Evolutionary conservation across 768 basidiomycete species (phyloP), one percentile per base, ranked within the genome.

Genomic region (Lactifluus rugatus): DNA sequence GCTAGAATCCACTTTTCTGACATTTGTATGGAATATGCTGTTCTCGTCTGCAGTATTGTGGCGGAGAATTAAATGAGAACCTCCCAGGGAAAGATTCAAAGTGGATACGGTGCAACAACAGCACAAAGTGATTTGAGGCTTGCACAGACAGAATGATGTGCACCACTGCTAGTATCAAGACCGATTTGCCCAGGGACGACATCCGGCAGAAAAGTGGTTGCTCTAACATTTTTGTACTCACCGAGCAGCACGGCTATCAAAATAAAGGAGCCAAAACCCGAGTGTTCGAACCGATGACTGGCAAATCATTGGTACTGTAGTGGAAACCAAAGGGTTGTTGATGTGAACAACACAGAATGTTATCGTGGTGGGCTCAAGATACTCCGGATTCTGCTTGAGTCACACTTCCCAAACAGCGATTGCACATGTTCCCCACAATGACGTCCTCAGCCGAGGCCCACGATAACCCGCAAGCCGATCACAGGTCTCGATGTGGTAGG

Each of bases 401-500:
- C 4, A 9, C 21, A 26, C 14, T 31, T 55, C 42, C 50, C 42
- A 8, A 42, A 42, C 16, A 39, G 28, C 9, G 3, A 31, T 31
- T 36, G 34, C 0, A 10, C 34, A 36, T 13, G 3, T 13, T 37
- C 39, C 31, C 44, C 28, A 19, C 23, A n/a, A 26, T 1, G 17
- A 9, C 42, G 11, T 32, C 19, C 31, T 11, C 48, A 25, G 37
- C 17, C n/a, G 46, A 53, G 32, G 37, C 51, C 16, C 31, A 48
- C 26, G 16, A 49, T 32, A 4, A 7, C 52, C 42, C 41, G 53
- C 53, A 45, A 26, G 58, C 54, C 54, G 54, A 60, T 55, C 54
- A 56, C n/a, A 47, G n/a, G 32, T 9, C 53, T 36, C 42, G 36
- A 59, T 21, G 48, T 52, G 57, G 50, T 19, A 39, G n/a, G 39